These are phyloP conservation scores for Litsea cubeba DNA, from an alignment of 164 flowering plant species.

Conservation along the genomic window DNA sequence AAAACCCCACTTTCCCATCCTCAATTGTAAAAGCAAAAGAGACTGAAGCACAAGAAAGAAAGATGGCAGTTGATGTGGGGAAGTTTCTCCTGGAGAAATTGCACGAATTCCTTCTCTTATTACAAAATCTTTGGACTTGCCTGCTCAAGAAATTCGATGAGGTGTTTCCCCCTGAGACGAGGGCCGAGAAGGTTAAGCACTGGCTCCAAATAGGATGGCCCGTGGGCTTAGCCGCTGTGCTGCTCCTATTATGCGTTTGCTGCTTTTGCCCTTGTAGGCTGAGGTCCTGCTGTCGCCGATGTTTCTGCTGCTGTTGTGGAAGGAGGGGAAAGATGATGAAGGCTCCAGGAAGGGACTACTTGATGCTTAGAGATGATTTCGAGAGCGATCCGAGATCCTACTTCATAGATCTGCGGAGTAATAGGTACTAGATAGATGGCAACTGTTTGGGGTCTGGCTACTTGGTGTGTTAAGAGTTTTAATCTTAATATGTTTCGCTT, in stretches of 20 bases:
- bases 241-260: slow-evolving; percentile 1
- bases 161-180: slow-evolving; percentile 27
- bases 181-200: slow-evolving; percentile 21
- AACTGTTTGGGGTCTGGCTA: too few species aligned
- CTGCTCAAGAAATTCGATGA: slow-evolving; percentile 10
- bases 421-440: too few species aligned
- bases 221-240: slow-evolving; percentile 1
- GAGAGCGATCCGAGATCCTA: background rate
- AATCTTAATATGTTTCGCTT: too few species aligned
- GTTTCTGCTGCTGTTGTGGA: background rate
- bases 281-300: slow-evolving; percentile 4
- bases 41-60: background rate
- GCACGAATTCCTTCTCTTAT: slow-evolving; percentile 5
- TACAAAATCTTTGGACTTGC: slow-evolving; percentile 8
- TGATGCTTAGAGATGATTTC: background rate
- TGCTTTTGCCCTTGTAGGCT: background rate
- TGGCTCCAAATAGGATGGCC: slow-evolving; percentile 11
- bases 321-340: slow-evolving; percentile 4
- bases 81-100: slow-evolving; percentile 5
- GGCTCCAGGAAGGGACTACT: slow-evolving; percentile 3
- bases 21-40: background rate
- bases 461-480: too few species aligned
- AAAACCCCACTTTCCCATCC: too few species aligned
- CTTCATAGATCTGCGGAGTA: background rate
- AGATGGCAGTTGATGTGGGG: background rate